Percentiles rank a stretch among this genome's conserved stretches.
These are phyloP conservation scores for Blastomyces silverae DNA, from an alignment of 2,329 filamentous ascomycete genomes.

Conservation along the genomic window DNA sequence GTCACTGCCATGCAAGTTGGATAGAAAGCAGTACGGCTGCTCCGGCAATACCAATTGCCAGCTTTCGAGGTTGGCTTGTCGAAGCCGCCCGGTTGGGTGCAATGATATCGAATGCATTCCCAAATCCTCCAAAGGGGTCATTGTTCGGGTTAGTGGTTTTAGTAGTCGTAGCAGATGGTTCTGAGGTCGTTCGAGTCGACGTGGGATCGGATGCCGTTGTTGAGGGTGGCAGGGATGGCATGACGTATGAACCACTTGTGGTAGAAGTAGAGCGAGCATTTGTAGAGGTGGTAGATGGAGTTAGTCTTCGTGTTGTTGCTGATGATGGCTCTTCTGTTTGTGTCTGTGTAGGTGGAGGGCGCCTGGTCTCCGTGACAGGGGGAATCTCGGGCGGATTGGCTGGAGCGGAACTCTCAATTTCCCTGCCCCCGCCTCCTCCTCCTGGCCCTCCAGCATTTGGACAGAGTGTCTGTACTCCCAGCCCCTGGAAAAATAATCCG, in stretches of 20 bases:
- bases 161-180: not conserved
- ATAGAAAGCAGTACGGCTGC: not conserved
- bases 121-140: slow-evolving; percentile 14
- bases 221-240: not conserved
- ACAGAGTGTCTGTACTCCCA: slow-evolving; percentile 21
- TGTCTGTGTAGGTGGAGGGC: not conserved
- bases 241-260: not conserved
- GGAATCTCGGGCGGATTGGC: not conserved
- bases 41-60: not conserved
- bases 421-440: not conserved
- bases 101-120: slow-evolving; percentile 13
- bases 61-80: not conserved
- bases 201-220: not conserved
- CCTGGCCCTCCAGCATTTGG: slow-evolving; percentile 15
- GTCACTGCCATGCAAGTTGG: not conserved
- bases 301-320: not conserved
- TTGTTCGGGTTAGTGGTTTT: not conserved
- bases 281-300: not conserved
- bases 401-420: not conserved
- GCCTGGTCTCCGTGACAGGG: not conserved
- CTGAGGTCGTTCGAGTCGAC: not conserved
- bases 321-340: slow-evolving; percentile 7
- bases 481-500: slow-evolving; percentile 21
- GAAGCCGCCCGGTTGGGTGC: not conserved
- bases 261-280: not conserved